Evolutionary conservation across 2,329 filamentous ascomycete genomes (phyloP).

Genomic region (Epichloe coenophiala): DNA sequence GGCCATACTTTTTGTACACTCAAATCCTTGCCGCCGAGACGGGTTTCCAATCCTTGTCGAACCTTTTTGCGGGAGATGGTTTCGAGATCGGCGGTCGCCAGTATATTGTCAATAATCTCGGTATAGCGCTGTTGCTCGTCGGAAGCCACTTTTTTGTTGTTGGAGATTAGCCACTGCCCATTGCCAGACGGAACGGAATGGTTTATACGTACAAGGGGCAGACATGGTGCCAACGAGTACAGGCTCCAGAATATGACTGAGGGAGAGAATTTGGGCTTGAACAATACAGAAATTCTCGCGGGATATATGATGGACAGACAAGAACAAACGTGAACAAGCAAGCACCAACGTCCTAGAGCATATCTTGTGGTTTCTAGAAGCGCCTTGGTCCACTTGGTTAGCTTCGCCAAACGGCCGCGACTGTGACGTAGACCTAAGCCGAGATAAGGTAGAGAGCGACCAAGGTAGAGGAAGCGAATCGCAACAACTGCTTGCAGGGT

Average conservation of each 20-base stretch:
- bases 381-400: not conserved
- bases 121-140: constrained; percentile 41
- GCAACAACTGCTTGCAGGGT: not conserved
- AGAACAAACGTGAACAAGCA: not conserved
- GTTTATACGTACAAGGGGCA: constrained; percentile 11
- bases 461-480: not conserved
- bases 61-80: constrained; percentile 53
- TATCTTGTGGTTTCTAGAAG: constrained; percentile 4
- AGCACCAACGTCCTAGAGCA: constrained; percentile 6
- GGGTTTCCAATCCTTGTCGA: constrained; percentile 39
- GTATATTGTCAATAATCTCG: constrained; percentile 45
- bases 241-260: not conserved
- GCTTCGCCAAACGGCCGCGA: not conserved
- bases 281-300: not conserved
- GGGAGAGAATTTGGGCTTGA: not conserved
- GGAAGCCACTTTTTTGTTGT: constrained; percentile 26
- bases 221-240: constrained; percentile 10
- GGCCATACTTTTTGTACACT: constrained; percentile 38
- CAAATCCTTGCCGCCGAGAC: constrained; percentile 42
- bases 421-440: not conserved
- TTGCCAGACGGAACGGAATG: not conserved
- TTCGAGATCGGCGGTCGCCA: constrained; percentile 42
- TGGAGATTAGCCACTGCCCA: not conserved
- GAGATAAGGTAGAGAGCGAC: not conserved
- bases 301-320: not conserved